These are phyloP conservation scores for Gossypium raimondii DNA, from an alignment of 345 rosid genomes.

Conservation along the genomic window DNA sequence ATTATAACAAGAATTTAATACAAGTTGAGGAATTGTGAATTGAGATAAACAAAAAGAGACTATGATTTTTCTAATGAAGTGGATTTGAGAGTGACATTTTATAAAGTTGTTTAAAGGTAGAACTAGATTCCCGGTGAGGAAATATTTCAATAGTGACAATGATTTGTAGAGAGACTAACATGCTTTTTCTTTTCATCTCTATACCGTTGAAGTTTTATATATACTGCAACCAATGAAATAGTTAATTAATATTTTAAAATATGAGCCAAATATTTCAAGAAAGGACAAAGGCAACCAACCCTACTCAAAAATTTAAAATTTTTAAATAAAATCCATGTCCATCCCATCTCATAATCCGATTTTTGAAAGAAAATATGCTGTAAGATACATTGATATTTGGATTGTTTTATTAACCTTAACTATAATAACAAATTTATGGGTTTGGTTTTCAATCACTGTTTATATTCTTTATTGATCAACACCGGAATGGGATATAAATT, in stretches of 20 bases:
- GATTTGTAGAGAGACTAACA: background rate
- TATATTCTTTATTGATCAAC: no score
- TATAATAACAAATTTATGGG: no score
- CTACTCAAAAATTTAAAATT: no score
- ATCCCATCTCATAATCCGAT: no score
- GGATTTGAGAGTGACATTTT: background rate
- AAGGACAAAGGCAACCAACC: background rate
- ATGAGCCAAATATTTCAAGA: background rate
- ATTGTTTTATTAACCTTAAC: no score
- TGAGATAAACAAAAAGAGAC: background rate
- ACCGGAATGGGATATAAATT: no score
- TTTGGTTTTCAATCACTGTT: no score
- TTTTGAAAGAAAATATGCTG: no score
- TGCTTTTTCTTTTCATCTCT: background rate
- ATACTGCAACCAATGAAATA: background rate
- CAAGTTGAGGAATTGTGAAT: background rate
- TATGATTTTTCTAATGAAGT: background rate
- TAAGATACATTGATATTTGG: no score
- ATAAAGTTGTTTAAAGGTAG: background rate
- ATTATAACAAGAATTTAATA: background rate
- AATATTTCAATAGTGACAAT: background rate
- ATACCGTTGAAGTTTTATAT: background rate
- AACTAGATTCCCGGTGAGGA: no score
- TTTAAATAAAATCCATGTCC: no score
- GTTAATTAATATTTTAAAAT: no score